These are phyloP conservation scores for Gyrodon lividus DNA, from an alignment of 768 basidiomycete species.

Conservation along the genomic window DNA sequence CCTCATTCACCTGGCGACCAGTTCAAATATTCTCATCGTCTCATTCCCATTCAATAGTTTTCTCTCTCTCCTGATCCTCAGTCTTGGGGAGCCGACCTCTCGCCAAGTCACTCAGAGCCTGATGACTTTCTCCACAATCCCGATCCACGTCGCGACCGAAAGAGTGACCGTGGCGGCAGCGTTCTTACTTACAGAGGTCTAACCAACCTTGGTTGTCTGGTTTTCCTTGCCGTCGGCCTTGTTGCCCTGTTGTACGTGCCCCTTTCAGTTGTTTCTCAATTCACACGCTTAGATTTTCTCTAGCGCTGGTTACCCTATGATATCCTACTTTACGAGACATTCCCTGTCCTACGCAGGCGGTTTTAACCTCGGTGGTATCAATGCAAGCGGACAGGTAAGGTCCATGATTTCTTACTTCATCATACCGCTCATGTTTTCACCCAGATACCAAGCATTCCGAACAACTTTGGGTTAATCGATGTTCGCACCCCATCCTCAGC, in stretches of 20 bases:
- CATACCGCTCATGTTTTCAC: constrained; percentile 1
- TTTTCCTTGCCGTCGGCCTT: constrained; percentile 51
- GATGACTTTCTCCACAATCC: constrained; percentile 78
- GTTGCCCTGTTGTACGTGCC: constrained; percentile 57
- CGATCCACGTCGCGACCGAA: constrained; percentile 61
- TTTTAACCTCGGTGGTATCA: constrained; percentile 77
- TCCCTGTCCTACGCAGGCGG: constrained; percentile 51
- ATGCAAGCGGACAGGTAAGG: constrained; percentile 66
- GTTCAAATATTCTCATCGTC: not conserved
- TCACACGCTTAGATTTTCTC: constrained; percentile 1
- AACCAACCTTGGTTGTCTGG: constrained; percentile 68
- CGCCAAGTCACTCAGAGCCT: constrained; percentile 52
- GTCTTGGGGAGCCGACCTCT: constrained; percentile 69
- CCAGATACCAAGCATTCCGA: constrained; percentile 56
- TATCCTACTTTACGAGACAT: constrained; percentile 52
- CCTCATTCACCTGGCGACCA: not conserved
- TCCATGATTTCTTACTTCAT: not conserved
- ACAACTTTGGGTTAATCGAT: constrained; percentile 76
- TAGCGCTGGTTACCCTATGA: constrained; percentile 64
- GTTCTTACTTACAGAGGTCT: constrained; percentile 70
- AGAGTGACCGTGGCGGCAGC: constrained; percentile 51
- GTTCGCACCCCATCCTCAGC: constrained; percentile 64
- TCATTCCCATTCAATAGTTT: constrained; percentile 42
- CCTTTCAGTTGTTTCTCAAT: not conserved
- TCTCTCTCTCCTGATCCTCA: constrained; percentile 72